Base-by-base conservation (phyloP, 2,329 filamentous ascomycete species). In the Talaromyces islandicus region DNA sequence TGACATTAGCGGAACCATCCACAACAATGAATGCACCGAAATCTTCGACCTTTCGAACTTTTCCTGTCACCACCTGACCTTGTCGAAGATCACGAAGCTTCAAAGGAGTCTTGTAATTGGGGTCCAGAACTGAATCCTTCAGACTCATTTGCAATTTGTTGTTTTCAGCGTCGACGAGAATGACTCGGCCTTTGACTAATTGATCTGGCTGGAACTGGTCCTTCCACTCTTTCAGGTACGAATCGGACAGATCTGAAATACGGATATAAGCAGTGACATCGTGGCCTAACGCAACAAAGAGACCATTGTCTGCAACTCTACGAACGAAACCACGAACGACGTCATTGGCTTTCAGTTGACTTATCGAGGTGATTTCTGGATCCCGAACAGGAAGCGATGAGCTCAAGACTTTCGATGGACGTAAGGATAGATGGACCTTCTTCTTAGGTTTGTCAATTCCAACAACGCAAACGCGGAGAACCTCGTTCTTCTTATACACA, bases 211-310 rank as follows among this genome's bases (percentile, higher is more conserved):
- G 87, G 77, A 93, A 97, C 51, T 88, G 81, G 38, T 90, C 85
- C 77, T 96, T 95, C 94, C 94, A 99, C 63, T 97, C 91, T 75
- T 97, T 97, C 68, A 99, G 78, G 73, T 88, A 99, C 7, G 85
- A 84, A 72, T 99, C 94, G 0, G 92, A 96, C 14, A 99, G 82
- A 72, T 97, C 92, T 10, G 89, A 85, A 57, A 97, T 88, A 66
- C 90, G 88, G 54, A 96, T 89, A 68, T 92, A 88, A 0, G 88
- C 92, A 55, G 89, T 90, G 19, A 96, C 82, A 64, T 88, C 86
- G 19, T 90, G 89, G 50, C 92, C 92, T 3, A 99, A 81, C 27
- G 88, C 83, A 53, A 99, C 85, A 68, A 97, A 96, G 1, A 99
- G 75, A 57, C 94, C 94, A 72, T 92, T 93, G 65, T 96, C 91